These are phyloP conservation scores for Chytriomyces hyalinus DNA, from an alignment of 192 early-diverging fungal species.

Conservation along the genomic window DNA sequence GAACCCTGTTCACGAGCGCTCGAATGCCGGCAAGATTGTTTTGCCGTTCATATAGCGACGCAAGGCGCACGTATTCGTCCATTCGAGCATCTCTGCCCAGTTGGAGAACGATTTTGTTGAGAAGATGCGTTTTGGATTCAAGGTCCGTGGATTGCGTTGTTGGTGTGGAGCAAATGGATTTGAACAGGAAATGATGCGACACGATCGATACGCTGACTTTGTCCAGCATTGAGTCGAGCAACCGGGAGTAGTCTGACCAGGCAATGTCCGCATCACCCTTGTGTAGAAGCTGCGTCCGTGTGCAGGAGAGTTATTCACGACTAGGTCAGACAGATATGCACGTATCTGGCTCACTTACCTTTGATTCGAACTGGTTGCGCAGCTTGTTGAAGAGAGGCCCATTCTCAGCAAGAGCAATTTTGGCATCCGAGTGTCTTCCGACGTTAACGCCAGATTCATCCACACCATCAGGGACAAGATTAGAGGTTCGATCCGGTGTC, in stretches of 20 bases:
- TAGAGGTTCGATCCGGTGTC: too few species aligned
- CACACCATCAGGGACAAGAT: too few species aligned
- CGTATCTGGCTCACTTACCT: conserved; percentile 4
- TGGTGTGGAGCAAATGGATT: conserved; percentile 8
- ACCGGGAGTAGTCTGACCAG: conserved; percentile 19
- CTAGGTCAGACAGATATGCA: not conserved
- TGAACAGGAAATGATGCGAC: conserved; percentile 32
- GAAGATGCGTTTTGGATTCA: conserved; percentile 6
- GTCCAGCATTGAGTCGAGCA: conserved; percentile 30
- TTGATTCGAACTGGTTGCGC: conserved; percentile 27
- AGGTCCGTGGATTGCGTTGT: not conserved
- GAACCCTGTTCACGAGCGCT: conserved; percentile 3
- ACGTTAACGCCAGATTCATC: too few species aligned
- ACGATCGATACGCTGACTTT: conserved; percentile 20
- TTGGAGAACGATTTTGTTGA: conserved; percentile 10
- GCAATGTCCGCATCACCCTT: conserved; percentile 20
- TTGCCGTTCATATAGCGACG: not conserved
- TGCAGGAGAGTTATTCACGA: not conserved
- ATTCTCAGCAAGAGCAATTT: not conserved
- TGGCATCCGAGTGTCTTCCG: not conserved
- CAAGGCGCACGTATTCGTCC: conserved; percentile 8
- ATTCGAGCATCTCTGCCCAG: not conserved
- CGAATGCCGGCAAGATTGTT: not conserved
- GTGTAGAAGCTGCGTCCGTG: conserved; percentile 9
- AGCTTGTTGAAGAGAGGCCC: conserved; percentile 16